phyloP scores from a whole-genome alignment of 352 stramenopile species.

The Globisporangium cylindrosporum region DNA sequence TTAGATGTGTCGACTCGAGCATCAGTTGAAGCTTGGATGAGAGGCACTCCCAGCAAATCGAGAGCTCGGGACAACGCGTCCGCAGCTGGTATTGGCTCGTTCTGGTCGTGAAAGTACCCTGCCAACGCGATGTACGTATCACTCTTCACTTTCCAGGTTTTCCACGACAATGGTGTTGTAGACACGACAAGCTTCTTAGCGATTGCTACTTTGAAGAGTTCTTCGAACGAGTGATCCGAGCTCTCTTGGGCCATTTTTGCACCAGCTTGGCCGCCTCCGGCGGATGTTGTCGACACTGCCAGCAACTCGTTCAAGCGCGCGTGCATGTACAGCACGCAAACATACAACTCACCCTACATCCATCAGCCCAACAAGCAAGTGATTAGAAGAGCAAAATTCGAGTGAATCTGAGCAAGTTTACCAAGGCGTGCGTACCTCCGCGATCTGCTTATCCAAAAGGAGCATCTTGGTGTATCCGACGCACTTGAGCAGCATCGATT shows the following conservation, averaged over 20 bases:
- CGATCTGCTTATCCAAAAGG: slow-evolving; percentile 38
- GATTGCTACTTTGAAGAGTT: slow-evolving; percentile 34
- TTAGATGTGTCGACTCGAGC: slow-evolving; percentile 16
- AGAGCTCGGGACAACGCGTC: slow-evolving; percentile 53
- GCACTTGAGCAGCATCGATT: slow-evolving; percentile 41
- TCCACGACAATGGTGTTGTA: slow-evolving; percentile 25
- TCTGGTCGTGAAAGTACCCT: slow-evolving; percentile 42
- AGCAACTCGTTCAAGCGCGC: slow-evolving; percentile 58
- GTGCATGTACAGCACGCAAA: slow-evolving; percentile 63
- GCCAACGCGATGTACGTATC: slow-evolving; percentile 50
- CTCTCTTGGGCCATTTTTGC: slow-evolving; percentile 23
- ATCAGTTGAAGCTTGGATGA: not conserved
- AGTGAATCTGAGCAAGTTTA: not conserved
- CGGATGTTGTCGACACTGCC: slow-evolving; percentile 19
- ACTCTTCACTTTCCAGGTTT: slow-evolving; percentile 32
- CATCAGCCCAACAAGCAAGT: not conserved
- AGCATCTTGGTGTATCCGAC: slow-evolving; percentile 51
- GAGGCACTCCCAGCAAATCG: slow-evolving; percentile 37
- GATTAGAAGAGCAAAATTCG: not conserved
- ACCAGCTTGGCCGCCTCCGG: slow-evolving; percentile 7
- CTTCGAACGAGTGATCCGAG: slow-evolving; percentile 45
- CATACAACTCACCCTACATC: slow-evolving; percentile 29
- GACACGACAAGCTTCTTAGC: slow-evolving; percentile 5
- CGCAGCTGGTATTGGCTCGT: slow-evolving; percentile 43
- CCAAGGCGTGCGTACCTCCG: slow-evolving; percentile 18